Base-by-base conservation (phyloP, 306 rosid species). In the Begonia peltatifolia region DNA sequence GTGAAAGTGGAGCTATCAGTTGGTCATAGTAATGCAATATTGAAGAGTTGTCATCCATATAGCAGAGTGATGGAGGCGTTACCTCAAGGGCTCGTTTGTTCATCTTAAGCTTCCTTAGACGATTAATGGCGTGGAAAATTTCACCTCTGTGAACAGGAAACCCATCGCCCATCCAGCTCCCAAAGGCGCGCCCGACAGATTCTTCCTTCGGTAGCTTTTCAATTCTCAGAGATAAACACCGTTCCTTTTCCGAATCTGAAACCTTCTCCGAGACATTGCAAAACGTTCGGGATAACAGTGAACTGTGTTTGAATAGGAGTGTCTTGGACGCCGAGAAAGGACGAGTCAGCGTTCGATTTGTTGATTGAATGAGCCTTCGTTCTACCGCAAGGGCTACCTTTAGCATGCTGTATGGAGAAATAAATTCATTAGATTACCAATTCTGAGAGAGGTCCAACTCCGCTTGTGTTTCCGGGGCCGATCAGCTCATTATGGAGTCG, bases 141-240 rank as follows among this genome's bases (percentile, higher is more conserved):
- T 86, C 86, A 18, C 81, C 84, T 63, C 87, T 69, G 30, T 75
- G 84, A 68, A 90, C 60, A 47, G 92, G 93, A 64, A 83, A 81
- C 23, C 95, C 96, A 64, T 83, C 87, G 9, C 95, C 74, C 99
- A 90, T 90, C 95, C 94, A 90, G 53, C 86, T 75, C 60, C 76
- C 77, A 53, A 90, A 86, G 30, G 94, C 92, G 53, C 65, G 75
- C 53, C 84, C 80, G 54, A 80, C 72, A 1, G 82, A 67, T 59
- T 78, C 81, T 44, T 64, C 79, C 56, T 54, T 71, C 10, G 73
- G 68, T 46, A 83, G 79, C 62, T 69, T 83, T 82, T 86, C 99
- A 47, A 90, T 86, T 74, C 79, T 79, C 50, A 66, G 64, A 42
- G 86, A 90, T 17, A 90, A 76, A 74, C 84, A 56, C 12, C 59